Base-by-base conservation (phyloP, 2,329 filamentous ascomycete genomes). In the Fusarium phyllophilum region DNA sequence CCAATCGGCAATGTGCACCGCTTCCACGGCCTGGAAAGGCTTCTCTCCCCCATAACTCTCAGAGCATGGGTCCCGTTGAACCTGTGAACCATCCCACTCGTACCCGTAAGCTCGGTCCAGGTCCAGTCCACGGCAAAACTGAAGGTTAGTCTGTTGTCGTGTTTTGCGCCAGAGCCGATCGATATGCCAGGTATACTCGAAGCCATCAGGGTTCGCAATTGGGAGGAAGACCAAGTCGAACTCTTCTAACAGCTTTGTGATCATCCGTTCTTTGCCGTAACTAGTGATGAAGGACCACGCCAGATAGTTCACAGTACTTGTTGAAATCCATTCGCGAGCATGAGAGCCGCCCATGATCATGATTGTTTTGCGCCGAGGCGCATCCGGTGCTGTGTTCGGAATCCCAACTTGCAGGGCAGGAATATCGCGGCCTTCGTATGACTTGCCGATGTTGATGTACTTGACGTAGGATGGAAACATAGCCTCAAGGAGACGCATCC, bases 141-240 rank as follows among this genome's bases (percentile, higher is more conserved):
- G 89, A 67, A 97, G 87, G 66, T 88, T 91, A 1, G 95, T 98
- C 57, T 91, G 88, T 80, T 98, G 96, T 55, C 94, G 88, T 66
- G 96, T 97, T 84, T 98, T 99, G 78, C 96, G 93, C 96, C 96
- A 99, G 1, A 99, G 86, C 13, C 96, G 91, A 81, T 99, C 96
- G 3, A 90, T 90, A 68, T 95, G 90, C 96, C 96, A 98, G 2
- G 94, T 95, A 82, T 97, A 98, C 73, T 94, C 92, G 79, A 98
- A 97, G 36, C 96, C 96, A 81, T 99, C 96, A 0, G 96, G 95
- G 80, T 99, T 99, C 66, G 96, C 83, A 0, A 94, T 94, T 1
- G 96, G 96, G 31, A 98, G 88, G 76, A 98, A 92, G 49, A 98
- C 87, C 76, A 97, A 91, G 82, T 98, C 95, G 78, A 96, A 97